Evolutionary conservation across 208 protist species (phyloP), one percentile per base, ranked within the genome.

Genomic region (Strigomonas culicis): DNA sequence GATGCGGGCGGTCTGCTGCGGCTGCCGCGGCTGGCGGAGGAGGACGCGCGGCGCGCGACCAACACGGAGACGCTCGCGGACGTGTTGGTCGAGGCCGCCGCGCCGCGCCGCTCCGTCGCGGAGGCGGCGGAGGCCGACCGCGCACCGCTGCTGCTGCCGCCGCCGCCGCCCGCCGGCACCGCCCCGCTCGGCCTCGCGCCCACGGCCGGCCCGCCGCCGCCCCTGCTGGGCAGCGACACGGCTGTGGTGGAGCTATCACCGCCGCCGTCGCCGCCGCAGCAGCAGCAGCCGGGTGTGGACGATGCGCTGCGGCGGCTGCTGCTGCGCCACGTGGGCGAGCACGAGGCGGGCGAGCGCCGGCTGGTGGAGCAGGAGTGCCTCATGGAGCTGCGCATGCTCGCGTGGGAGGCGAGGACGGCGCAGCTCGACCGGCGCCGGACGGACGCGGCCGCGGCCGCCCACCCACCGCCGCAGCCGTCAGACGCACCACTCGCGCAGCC

Each of bases 21-120:
- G 10, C 34, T 39, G 34, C 34, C 34, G 10, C 34, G 34, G 34
- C 34, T 39, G 34, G 34, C 7, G 34, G 34, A 39, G 34, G 34
- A 39, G 34, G 34, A 39, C 34, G 10, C 4, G 34, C 34, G 34
- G 10, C 10, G 34, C 34, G 34, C 4, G 7, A 39, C 34, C 34
- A 39, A 39, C 10, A 39, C 34, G 10, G 34, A 39, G 10, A 39
- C 34, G 34, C 10, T 19, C 17, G 4, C 61, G 21, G 46, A 84
- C 56, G 74, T 84, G 0, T 71, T 80, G 34, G 78, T 84, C 10
- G 74, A 80, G 59, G 32, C 53, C 2, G 51, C 70, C 31, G 8
- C 51, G 30, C 34, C 34, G 34, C 34, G 46, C 55, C 30, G 21
- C 17, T 41, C 59, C 24, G 22, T 19, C 0, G 7, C 49, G 2